Conservation (phyloP, 2,329 filamentous ascomycete genomes). For the Corynespora cassiicola region DNA sequence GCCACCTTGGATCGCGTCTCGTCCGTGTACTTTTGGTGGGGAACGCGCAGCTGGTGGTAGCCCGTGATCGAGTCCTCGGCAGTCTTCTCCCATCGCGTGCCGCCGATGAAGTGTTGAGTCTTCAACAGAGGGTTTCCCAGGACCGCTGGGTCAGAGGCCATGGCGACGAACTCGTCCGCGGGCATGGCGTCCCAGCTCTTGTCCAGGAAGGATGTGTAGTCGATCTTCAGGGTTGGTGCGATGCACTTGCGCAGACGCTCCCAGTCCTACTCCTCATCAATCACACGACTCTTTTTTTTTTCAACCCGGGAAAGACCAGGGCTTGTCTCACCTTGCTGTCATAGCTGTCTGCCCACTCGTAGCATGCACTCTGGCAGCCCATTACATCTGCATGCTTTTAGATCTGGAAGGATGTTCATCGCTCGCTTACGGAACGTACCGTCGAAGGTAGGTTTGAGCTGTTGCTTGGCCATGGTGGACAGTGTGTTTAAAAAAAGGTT, state of each 20-base stretch:
- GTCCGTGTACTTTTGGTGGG: slow-evolving; percentile 63
- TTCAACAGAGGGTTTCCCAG: slow-evolving; percentile 62
- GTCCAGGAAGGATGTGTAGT: slow-evolving; percentile 68
- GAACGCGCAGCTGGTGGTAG: slow-evolving; percentile 64
- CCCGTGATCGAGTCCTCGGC: slow-evolving; percentile 57
- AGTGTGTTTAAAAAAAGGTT: no score
- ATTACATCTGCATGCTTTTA: slow-evolving; percentile 52
- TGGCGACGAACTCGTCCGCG: slow-evolving; percentile 59
- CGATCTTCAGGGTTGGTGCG: slow-evolving; percentile 68
- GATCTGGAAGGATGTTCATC: slow-evolving; percentile 5
- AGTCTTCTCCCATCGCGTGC: slow-evolving; percentile 59
- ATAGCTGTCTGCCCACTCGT: slow-evolving; percentile 71
- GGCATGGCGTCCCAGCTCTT: slow-evolving; percentile 65
- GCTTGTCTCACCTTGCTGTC: slow-evolving; percentile 60
- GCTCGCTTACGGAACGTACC: slow-evolving; percentile 23
- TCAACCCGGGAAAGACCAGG: neutral
- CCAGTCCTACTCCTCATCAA: slow-evolving; percentile 58
- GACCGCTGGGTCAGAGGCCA: slow-evolving; percentile 60
- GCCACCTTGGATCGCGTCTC: slow-evolving; percentile 53
- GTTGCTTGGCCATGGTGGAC: slow-evolving; percentile 37
- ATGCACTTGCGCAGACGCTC: slow-evolving; percentile 65
- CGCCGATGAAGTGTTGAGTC: slow-evolving; percentile 65
- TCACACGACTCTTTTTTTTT: no score
- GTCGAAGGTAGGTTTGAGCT: slow-evolving; percentile 43
- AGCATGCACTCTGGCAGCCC: slow-evolving; percentile 57